Base-by-base conservation (phyloP, 179 eudicot genomes). In the Beta corolliflora region DNA sequence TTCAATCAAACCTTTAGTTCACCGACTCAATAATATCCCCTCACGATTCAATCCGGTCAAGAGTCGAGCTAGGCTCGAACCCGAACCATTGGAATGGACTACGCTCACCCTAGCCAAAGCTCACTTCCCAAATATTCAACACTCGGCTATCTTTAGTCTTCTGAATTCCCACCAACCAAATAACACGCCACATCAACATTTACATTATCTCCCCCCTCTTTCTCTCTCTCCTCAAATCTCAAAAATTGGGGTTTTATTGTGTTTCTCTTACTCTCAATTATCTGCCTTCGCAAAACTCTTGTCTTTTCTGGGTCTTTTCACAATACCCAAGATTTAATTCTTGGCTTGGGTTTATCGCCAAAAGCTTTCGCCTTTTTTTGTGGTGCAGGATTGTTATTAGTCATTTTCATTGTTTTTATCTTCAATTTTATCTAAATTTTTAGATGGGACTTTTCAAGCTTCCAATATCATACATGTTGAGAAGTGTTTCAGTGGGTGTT, bases 81-180 rank as follows among this genome's bases (percentile, higher is more conserved):
- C 41, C 41, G 41, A 36, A 36, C 41, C 41, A 36, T 36, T 2
- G 41, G 2, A 0, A 0, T 36, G 41, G 41, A 36, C 41, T 36
- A 36, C 3, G 41, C 41, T 36, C 41, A 36, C 41, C 41, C 41
- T 36, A 1, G 41, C 41, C 41, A 89, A 82, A 89, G 86, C 77
- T 25, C 88, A 7, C 44, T 29, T 25, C 29, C 11, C 6, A 23
- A 55, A 7, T 7, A 5, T 44, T 9, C 31, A 19, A 1, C 23
- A 45, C 21, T 7, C 56, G 7, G 45, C 45, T 5, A 15, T n/a
- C 6, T 50, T 15, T 31, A 71, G 2, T n/a, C 15, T 9, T 53
- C 50, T 10, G 7, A 69, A 16, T 53, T 3, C 68, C 66, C 68
- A 79, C 76, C 81, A 41, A 79, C 66, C 76, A 69, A 54, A 79